Percentiles rank a stretch among this genome's conserved stretches.
phyloP scores from a whole-genome alignment of 1,139 yeast genomes.

The Yamadazyma dendronema region DNA sequence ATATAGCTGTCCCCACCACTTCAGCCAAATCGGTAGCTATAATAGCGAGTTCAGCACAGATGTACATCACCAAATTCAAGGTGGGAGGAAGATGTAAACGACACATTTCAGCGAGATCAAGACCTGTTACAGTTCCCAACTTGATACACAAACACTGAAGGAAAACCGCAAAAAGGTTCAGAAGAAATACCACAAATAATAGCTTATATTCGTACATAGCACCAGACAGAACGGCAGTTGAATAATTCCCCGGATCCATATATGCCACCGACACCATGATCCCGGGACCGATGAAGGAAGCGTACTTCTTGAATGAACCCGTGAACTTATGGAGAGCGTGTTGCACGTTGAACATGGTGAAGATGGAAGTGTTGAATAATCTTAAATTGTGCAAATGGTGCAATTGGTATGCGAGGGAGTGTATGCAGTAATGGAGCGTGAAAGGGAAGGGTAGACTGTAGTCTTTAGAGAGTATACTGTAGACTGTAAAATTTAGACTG shows the following conservation, averaged over 20 bases:
- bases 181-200: constrained; percentile 59
- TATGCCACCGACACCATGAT: constrained; percentile 73
- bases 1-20: constrained; percentile 78
- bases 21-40: constrained; percentile 82
- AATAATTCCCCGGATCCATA: constrained; percentile 81
- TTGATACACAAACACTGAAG: constrained; percentile 72
- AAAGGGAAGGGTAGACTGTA: too few species aligned
- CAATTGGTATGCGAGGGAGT: background rate
- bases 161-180: constrained; percentile 70
- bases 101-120: constrained; percentile 77
- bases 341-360: background rate
- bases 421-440: too few species aligned
- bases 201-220: constrained; percentile 67
- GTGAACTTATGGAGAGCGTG: background rate
- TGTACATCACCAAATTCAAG: constrained; percentile 56
- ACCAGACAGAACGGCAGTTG: constrained; percentile 78
- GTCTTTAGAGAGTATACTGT: too few species aligned
- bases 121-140: constrained; percentile 74
- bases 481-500: too few species aligned
- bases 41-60: constrained; percentile 70
- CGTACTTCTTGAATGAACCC: constrained; percentile 40
- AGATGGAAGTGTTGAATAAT: background rate
- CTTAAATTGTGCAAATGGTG: background rate
- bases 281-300: constrained; percentile 72
- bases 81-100: constrained; percentile 58